Base-by-base conservation (phyloP, 495 filamentous ascomycete genomes). In the Penicillium coffeae region DNA sequence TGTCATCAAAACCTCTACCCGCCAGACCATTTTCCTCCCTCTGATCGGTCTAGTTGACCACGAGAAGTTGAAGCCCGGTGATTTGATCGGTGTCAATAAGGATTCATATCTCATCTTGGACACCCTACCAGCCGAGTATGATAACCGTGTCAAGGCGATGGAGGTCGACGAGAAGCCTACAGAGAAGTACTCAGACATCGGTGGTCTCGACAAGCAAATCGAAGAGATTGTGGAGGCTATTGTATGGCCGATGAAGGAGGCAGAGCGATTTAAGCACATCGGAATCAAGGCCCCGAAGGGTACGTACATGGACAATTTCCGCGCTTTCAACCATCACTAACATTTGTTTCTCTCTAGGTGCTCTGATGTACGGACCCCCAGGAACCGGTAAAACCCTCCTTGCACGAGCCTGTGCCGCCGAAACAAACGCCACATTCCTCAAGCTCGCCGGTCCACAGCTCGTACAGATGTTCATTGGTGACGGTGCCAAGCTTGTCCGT, bases 401-500 rank as follows among this genome's bases (percentile, higher is more conserved):
- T 42, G 93, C 93, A 53, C 87, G 93, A 71, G 93, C 93, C 42
- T 99, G 93, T 65, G 93, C 93, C 16, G 93, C 93, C 45, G 92
- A 97, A 73, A 97, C 94, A 50, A 92, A 99, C 48, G 93, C 93
- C 49, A 99, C 93, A 38, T 99, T 99, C 81, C 86, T 99, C 63
- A 98, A 98, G 64, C 89, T 99, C 50, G 93, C 93, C 45, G 93
- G 93, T 34, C 93, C 93, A 2, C 94, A 97, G 71, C 83, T 99
- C n/a, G 93, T 99, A 15, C 93, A 99, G 67, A 99, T 99, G 93
- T 99, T 99, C 70, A 99, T 99, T 42, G 93, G 93, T 59, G 93
- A 99, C 59, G 94, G 94, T 50, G 94, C 94, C 20, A 99, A 97
- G 75, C 80, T 99, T 3, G 93, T 99, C 22, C 88, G 93, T 22